phyloP scores from a whole-genome alignment of 129 eudicot species.

The Flaveria sonorensis region DNA sequence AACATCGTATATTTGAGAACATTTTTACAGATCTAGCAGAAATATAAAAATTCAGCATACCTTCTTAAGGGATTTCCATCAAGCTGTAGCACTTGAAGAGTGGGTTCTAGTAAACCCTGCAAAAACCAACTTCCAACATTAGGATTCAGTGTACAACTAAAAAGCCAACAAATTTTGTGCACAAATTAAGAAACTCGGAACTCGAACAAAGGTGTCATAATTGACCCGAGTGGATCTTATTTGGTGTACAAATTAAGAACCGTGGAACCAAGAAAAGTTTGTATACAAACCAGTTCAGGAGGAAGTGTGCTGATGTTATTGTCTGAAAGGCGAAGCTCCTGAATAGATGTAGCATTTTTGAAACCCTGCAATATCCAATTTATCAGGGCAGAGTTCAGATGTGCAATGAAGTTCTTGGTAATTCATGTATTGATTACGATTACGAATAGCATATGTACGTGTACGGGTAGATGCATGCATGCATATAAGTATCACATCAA shows the following conservation, averaged over 20 bases:
- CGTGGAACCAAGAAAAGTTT: background rate
- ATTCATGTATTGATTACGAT: background rate
- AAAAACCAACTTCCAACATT: slow-evolving; percentile 34
- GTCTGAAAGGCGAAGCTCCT: slow-evolving; percentile 82
- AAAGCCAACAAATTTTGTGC: background rate
- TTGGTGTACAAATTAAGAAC: background rate
- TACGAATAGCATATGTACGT: background rate
- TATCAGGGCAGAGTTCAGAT: background rate
- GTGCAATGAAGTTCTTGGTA: background rate
- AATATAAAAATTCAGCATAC: slow-evolving; percentile 33
- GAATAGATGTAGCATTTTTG: slow-evolving; percentile 64
- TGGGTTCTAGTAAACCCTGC: slow-evolving; percentile 92
- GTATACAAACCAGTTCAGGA: slow-evolving; percentile 70
- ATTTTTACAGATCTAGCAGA: background rate
- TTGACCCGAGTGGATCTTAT: background rate
- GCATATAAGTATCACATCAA: background rate
- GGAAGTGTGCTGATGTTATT: slow-evolving; percentile 81
- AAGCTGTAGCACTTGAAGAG: slow-evolving; percentile 77
- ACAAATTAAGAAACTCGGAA: background rate
- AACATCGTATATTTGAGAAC: background rate
- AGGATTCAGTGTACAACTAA: slow-evolving; percentile 8
- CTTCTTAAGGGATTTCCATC: slow-evolving; percentile 97
- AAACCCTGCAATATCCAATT: slow-evolving; percentile 54
- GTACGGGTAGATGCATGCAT: background rate
- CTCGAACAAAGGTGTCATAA: background rate